Evolutionary conservation across 352 stramenopile species (phyloP).

Genomic region (Globisporangium radiosum): DNA sequence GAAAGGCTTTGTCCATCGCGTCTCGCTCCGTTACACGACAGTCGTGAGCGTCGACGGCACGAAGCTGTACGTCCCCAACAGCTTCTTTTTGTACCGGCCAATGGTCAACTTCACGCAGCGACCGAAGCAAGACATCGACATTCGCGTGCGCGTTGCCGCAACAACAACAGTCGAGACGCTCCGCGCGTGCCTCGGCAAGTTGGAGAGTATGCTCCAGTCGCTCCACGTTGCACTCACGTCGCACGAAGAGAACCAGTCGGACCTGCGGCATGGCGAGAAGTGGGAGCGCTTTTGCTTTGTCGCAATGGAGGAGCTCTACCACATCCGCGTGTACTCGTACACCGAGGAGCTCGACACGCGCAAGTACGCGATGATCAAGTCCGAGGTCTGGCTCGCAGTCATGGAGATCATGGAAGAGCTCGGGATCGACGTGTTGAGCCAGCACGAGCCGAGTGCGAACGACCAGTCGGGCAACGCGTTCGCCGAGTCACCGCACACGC

Average conservation of each 20-base stretch:
- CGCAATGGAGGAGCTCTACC: constrained; percentile 80
- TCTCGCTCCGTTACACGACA: constrained; percentile 81
- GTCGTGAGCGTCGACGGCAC: constrained; percentile 77
- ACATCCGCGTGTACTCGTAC: constrained; percentile 83
- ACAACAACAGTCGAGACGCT: constrained; percentile 54
- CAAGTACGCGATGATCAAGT: constrained; percentile 87
- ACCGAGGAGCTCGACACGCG: constrained; percentile 80
- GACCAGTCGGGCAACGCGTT: constrained; percentile 20
- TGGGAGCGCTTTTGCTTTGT: constrained; percentile 83
- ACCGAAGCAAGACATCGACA: constrained; percentile 76
- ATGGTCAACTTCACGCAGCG: constrained; percentile 87
- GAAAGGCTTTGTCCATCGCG: constrained; percentile 74
- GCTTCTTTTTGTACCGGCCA: constrained; percentile 87
- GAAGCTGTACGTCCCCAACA: constrained; percentile 80
- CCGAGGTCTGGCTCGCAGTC: constrained; percentile 82
- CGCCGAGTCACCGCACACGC: constrained; percentile 26
- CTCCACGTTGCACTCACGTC: constrained; percentile 82
- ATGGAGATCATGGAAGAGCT: constrained; percentile 89
- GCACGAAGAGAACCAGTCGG: constrained; percentile 79
- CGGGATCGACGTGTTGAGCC: constrained; percentile 48
- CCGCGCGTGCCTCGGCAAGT: constrained; percentile 40
- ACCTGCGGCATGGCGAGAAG: constrained; percentile 74
- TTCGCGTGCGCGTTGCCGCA: constrained; percentile 55
- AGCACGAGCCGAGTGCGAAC: not conserved
- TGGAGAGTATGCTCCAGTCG: constrained; percentile 79